Evolutionary conservation across 257 asterid species (phyloP).

Genomic region (Linderniella brevidens): DNA sequence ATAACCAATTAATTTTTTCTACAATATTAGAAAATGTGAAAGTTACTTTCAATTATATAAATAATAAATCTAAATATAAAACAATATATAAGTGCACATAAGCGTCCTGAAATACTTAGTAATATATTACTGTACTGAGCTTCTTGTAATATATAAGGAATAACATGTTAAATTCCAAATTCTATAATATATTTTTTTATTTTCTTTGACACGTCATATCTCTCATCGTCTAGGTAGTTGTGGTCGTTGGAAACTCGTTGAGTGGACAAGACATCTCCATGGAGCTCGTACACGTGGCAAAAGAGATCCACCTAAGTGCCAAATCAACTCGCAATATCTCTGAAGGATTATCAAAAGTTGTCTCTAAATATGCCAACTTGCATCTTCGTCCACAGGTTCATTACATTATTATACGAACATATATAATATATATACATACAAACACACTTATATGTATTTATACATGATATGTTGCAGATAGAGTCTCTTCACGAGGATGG

Average conservation of each 20-base stretch:
- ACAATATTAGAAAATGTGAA: no score
- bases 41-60: no score
- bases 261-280: slow-evolving; percentile 84
- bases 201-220: no score
- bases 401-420: background rate
- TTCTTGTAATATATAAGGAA: no score
- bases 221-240: slow-evolving; percentile 39
- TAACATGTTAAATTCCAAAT: no score
- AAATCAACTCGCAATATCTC: slow-evolving; percentile 26
- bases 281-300: slow-evolving; percentile 69
- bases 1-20: no score
- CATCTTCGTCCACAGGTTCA: slow-evolving; percentile 55
- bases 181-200: no score
- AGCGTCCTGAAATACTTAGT: no score
- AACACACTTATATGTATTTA: background rate
- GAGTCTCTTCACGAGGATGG: slow-evolving; percentile 69
- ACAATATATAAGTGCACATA: no score
- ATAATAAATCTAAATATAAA: no score
- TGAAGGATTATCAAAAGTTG: slow-evolving; percentile 51
- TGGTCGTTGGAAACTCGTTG: slow-evolving; percentile 66
- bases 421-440: background rate
- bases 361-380: slow-evolving; percentile 40
- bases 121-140: no score
- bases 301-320: slow-evolving; percentile 53
- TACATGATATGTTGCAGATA: slow-evolving; percentile 29